phyloP scores from a whole-genome alignment of 345 rosid genomes.

The Cardiospermum halicacabum region DNA sequence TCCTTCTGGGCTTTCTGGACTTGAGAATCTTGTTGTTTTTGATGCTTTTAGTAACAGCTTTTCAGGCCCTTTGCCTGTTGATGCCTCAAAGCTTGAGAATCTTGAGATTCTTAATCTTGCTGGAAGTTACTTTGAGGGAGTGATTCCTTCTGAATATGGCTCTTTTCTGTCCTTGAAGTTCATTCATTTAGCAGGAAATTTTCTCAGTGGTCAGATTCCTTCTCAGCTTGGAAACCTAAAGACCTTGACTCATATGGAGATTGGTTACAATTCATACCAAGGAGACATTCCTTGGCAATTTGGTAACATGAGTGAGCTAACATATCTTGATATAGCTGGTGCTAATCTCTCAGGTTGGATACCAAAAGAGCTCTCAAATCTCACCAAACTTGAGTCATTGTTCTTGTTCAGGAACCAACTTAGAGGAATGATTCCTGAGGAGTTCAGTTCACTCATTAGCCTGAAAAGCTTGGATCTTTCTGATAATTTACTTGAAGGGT shows the following conservation, averaged over 20 bases:
- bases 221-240: conserved; percentile 62
- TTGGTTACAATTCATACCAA: conserved; percentile 77
- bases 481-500: conserved; percentile 67
- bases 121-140: conserved; percentile 85
- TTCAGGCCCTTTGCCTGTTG: conserved; percentile 65
- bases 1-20: conserved; percentile 46
- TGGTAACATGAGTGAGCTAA: conserved; percentile 72
- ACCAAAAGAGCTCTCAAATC: conserved; percentile 66
- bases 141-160: conserved; percentile 72
- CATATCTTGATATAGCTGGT: conserved; percentile 82
- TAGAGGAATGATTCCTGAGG: conserved; percentile 61
- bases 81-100: conserved; percentile 44
- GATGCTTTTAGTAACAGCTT: conserved; percentile 92
- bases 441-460: conserved; percentile 46
- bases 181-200: conserved; percentile 81
- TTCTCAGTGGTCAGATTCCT: conserved; percentile 57
- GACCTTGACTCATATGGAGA: conserved; percentile 82
- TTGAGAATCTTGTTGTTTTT: conserved; percentile 45
- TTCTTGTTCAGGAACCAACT: conserved; percentile 84
- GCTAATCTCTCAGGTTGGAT: conserved; percentile 75
- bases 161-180: conserved; percentile 64
- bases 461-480: conserved; percentile 82
- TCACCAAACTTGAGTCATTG: conserved; percentile 74
- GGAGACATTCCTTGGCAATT: conserved; percentile 76
- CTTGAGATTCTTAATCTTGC: conserved; percentile 78